Percentiles rank a stretch among this genome's conserved stretches.
These are phyloP conservation scores for Hansenula sp. DNA, from an alignment of 1,139 yeast species.

Conservation along the genomic window DNA sequence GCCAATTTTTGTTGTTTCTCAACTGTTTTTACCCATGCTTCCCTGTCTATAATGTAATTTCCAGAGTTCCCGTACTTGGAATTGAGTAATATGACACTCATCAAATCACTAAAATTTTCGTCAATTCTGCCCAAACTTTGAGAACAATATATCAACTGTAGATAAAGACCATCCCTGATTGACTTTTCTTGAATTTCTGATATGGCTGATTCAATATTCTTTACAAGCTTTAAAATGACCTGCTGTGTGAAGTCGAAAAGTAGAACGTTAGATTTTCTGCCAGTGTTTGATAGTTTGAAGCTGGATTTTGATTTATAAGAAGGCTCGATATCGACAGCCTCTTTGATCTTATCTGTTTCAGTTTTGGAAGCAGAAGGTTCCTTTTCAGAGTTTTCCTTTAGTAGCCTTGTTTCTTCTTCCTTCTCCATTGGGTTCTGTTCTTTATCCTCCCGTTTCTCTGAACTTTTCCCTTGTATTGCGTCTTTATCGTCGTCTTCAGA, in stretches of 20 bases:
- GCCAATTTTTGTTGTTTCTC: slow-evolving; percentile 35
- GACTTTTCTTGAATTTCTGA: slow-evolving; percentile 37
- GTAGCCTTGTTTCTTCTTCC: too few species aligned
- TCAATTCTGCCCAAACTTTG: slow-evolving; percentile 70
- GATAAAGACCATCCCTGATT: slow-evolving; percentile 56
- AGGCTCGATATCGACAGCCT: slow-evolving; percentile 22
- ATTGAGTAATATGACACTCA: slow-evolving; percentile 22
- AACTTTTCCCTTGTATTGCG: too few species aligned
- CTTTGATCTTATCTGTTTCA: neutral
- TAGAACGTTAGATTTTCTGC: slow-evolving; percentile 21
- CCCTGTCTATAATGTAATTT: slow-evolving; percentile 22
- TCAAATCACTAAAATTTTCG: slow-evolving; percentile 57
- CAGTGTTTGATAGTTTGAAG: slow-evolving; percentile 15
- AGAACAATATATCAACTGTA: slow-evolving; percentile 75
- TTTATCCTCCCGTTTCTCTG: too few species aligned
- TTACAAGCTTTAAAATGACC: slow-evolving; percentile 31
- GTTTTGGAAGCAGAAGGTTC: neutral
- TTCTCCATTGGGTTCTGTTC: neutral
- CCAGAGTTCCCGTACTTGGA: slow-evolving; percentile 1
- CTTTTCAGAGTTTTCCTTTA: too few species aligned
- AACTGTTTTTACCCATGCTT: slow-evolving; percentile 34
- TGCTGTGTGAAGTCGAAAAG: slow-evolving; percentile 40
- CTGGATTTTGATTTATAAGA: slow-evolving; percentile 17
- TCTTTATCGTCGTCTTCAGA: too few species aligned
- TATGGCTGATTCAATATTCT: slow-evolving; percentile 31